Percentiles rank a stretch among this genome's conserved stretches.
Conservation (phyloP, 768 basidiomycete genomes). For the Podaxis carcinomalis region DNA sequence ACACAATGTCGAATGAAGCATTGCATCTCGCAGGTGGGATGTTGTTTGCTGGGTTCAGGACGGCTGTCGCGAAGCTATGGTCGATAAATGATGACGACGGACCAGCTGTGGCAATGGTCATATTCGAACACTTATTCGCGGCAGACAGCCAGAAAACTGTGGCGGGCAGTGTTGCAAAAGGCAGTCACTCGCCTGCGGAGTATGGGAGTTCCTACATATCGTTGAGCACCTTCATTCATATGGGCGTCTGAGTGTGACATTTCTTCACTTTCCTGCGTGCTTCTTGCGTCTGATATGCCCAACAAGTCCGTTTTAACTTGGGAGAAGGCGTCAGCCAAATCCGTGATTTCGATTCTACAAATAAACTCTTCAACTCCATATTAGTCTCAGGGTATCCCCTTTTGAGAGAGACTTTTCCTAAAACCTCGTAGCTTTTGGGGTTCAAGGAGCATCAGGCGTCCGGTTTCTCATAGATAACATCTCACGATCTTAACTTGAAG, state of each 20-base stretch:
- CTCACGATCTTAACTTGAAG: neutral
- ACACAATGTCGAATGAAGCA: slow-evolving; percentile 20
- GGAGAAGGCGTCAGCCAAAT: neutral
- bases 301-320: neutral
- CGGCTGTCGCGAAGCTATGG: slow-evolving; percentile 41
- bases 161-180: slow-evolving; percentile 13
- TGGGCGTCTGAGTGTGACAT: slow-evolving; percentile 13
- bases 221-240: slow-evolving; percentile 21
- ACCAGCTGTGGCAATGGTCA: slow-evolving; percentile 23
- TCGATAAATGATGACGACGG: slow-evolving; percentile 34
- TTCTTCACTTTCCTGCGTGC: neutral
- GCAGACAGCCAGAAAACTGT: slow-evolving; percentile 6
- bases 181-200: slow-evolving; percentile 15
- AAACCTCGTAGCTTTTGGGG: neutral
- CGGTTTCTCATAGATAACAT: neutral
- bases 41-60: slow-evolving; percentile 27
- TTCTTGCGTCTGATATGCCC: neutral
- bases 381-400: neutral
- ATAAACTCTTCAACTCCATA: neutral
- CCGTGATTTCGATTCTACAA: neutral
- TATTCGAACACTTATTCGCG: slow-evolving; percentile 16
- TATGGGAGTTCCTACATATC: slow-evolving; percentile 12
- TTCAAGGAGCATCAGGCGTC: neutral
- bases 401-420: neutral
- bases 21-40: slow-evolving; percentile 41